A percentile compares a stretch with the other conserved stretches of the same genome.
Evolutionary conservation across 768 basidiomycete genomes (phyloP).

Genomic region (Kwoniella sp.): DNA sequence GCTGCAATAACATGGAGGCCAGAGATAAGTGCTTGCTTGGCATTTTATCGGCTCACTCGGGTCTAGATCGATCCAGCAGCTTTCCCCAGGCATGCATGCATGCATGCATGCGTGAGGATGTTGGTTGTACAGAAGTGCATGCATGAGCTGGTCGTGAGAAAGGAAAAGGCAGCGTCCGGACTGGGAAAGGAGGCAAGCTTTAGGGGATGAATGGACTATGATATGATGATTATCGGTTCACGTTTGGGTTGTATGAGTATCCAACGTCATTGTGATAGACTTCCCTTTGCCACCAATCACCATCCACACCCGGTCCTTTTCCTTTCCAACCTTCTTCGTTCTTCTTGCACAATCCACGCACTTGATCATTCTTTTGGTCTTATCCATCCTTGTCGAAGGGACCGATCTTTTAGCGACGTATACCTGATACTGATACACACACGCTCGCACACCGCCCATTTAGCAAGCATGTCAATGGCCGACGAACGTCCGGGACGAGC

Average conservation of each 20-base stretch:
- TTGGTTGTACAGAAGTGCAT: too few relatives aligned
- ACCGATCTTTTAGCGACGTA: too few relatives aligned
- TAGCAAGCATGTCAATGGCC: slow-evolving; percentile 25
- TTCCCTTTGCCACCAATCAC: background rate
- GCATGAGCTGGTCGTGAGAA: too few relatives aligned
- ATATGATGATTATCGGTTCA: too few relatives aligned
- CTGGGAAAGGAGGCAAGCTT: background rate
- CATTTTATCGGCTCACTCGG: slow-evolving; percentile 1
- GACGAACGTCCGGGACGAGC: slow-evolving; percentile 29
- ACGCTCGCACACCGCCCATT: too few relatives aligned
- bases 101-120: background rate
- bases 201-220: too few relatives aligned
- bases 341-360: background rate
- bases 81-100: background rate
- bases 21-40: slow-evolving; percentile 1
- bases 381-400: background rate
- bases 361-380: background rate
- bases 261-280: too few relatives aligned
- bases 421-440: background rate
- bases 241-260: too few relatives aligned
- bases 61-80: background rate
- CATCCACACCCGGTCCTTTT: background rate
- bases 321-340: background rate
- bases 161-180: background rate
- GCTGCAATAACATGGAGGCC: background rate